Evolutionary conservation across 164 flowering plant genomes (phyloP).

Genomic region (Cinnamomum chago): DNA sequence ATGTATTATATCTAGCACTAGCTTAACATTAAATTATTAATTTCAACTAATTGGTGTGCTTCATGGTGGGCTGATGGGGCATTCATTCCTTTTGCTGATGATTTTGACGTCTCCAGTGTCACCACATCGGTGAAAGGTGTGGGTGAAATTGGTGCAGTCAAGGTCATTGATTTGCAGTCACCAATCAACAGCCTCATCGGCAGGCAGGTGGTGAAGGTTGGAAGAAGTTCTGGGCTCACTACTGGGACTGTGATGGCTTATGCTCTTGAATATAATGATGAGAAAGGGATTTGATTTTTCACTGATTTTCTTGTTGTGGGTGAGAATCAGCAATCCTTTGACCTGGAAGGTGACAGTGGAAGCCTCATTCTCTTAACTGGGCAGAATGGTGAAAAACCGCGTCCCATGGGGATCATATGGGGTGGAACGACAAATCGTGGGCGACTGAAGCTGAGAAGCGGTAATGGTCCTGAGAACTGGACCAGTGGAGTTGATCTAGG

Average conservation of each 20-base stretch:
- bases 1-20: background rate
- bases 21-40: background rate
- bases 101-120: conserved; percentile 59
- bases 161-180: conserved; percentile 71
- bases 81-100: conserved; percentile 86
- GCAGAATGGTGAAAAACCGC: conserved; percentile 60
- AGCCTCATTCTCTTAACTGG: conserved; percentile 81
- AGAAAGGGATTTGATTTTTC: conserved; percentile 89
- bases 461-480: conserved; percentile 92
- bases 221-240: conserved; percentile 95
- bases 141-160: conserved; percentile 77
- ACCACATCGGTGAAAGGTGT: conserved; percentile 72
- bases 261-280: conserved; percentile 90
- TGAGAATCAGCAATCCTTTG: conserved; percentile 88
- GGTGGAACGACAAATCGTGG: conserved; percentile 98
- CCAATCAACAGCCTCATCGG: conserved; percentile 74
- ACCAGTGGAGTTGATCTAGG: conserved; percentile 98
- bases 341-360: conserved; percentile 97
- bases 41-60: background rate
- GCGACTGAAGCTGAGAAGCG: conserved; percentile 76
- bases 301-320: conserved; percentile 95
- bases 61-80: conserved; percentile 76
- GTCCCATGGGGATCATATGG: conserved; percentile 92
- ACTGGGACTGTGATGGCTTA: conserved; percentile 89
- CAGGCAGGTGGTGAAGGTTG: conserved; percentile 80